Conservation (phyloP, 2,329 filamentous ascomycete species). For the Huntiella bhutanensis region DNA sequence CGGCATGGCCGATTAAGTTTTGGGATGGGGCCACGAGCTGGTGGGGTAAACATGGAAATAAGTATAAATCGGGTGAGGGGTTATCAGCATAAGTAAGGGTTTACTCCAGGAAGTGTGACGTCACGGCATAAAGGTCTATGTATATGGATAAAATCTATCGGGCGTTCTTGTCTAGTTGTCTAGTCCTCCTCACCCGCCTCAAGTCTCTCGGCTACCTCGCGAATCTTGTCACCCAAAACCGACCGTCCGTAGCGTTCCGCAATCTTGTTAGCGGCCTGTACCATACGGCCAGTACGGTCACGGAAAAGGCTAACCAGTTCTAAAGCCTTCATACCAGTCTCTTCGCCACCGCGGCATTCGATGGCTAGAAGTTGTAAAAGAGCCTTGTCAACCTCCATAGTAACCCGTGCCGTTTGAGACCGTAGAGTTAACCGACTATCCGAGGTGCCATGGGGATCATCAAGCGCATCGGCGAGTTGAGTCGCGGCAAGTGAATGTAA, state of each 20-base stretch:
- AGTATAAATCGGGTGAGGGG: too few species aligned
- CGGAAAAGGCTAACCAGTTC: constrained; percentile 77
- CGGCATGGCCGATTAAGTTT: too few species aligned
- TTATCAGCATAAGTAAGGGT: too few species aligned
- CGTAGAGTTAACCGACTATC: constrained; percentile 35
- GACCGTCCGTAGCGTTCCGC: constrained; percentile 66
- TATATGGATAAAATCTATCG: too few species aligned
- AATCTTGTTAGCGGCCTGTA: constrained; percentile 79
- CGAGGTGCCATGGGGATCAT: constrained; percentile 34
- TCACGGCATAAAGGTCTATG: too few species aligned
- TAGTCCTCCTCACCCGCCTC: constrained; percentile 6
- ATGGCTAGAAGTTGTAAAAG: constrained; percentile 72
- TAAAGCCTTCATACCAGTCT: constrained; percentile 81
- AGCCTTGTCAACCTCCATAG: constrained; percentile 77
- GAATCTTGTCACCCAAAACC: constrained; percentile 77
- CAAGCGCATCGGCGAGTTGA: constrained; percentile 57
- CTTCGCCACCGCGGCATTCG: constrained; percentile 84
- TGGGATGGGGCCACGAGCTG: too few species aligned
- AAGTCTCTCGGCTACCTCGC: constrained; percentile 21
- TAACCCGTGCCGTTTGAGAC: constrained; percentile 45
- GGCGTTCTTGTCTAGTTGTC: neutral
- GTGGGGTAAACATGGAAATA: too few species aligned
- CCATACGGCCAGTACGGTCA: constrained; percentile 70
- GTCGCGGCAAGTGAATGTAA: constrained; percentile 52
- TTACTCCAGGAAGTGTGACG: too few species aligned